A percentile compares a stretch with the other conserved stretches of the same genome.
Evolutionary conservation across 768 basidiomycete genomes (phyloP).

Genomic region (Hortiboletus flavorubellus): DNA sequence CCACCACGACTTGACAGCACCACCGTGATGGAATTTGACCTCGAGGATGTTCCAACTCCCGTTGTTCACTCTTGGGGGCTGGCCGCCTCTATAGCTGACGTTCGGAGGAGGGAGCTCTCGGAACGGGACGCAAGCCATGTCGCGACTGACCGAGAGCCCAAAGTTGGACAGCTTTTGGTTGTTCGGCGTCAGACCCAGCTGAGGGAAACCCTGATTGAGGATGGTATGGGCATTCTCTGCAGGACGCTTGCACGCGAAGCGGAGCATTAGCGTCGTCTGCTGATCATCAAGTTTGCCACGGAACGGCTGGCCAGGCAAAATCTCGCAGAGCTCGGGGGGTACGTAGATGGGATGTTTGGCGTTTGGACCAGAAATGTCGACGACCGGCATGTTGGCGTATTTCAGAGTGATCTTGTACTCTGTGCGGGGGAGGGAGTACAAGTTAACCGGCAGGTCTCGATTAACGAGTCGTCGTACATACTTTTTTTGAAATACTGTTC

Average conservation of each 20-base stretch:
- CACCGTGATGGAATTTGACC: constrained; percentile 63
- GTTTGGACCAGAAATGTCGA: constrained; percentile 46
- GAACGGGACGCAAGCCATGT: constrained; percentile 64
- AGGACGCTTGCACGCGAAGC: constrained; percentile 62
- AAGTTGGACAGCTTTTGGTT: constrained; percentile 49
- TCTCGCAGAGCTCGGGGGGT: constrained; percentile 71
- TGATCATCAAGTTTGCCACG: constrained; percentile 56
- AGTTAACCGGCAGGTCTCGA: constrained; percentile 4
- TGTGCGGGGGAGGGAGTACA: constrained; percentile 20
- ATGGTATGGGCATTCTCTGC: constrained; percentile 56
- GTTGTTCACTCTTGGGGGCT: constrained; percentile 41
- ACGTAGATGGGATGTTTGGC: constrained; percentile 38
- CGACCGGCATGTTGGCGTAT: constrained; percentile 50
- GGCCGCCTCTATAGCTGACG: constrained; percentile 51
- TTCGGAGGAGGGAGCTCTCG: constrained; percentile 60
- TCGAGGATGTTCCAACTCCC: constrained; percentile 78
- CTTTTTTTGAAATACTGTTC: constrained; percentile 62
- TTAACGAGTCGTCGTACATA: constrained; percentile 31
- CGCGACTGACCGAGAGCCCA: constrained; percentile 47
- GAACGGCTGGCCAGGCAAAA: constrained; percentile 56
- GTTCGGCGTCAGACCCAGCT: constrained; percentile 48
- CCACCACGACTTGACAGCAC: constrained; percentile 55
- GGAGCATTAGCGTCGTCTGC: constrained; percentile 71
- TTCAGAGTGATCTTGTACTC: constrained; percentile 56
- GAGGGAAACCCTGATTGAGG: constrained; percentile 51